Conservation (phyloP, 2,329 filamentous ascomycete species). For the Phoma sp. region DNA sequence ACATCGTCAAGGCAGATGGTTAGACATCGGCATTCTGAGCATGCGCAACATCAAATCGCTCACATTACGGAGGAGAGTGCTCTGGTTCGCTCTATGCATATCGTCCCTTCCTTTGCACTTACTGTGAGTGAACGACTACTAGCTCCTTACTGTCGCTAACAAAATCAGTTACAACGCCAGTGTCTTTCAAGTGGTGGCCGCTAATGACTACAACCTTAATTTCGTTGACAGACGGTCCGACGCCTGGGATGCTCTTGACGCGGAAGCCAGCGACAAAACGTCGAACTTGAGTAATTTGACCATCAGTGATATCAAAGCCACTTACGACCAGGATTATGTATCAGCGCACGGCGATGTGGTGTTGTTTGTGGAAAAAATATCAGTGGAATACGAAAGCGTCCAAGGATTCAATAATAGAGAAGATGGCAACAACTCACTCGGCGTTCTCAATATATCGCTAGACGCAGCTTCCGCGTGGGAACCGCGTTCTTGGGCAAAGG, state of each 20-base stretch:
- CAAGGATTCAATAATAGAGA: not conserved
- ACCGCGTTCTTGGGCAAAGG: not conserved
- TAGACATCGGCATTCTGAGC: constrained; percentile 52
- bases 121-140: constrained; percentile 30
- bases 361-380: not conserved
- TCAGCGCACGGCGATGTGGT: not conserved
- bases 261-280: too few relatives aligned
- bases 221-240: constrained; percentile 8
- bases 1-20: constrained; percentile 43
- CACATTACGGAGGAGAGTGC: constrained; percentile 1
- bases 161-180: constrained; percentile 29
- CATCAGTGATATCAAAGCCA: not conserved
- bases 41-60: constrained; percentile 44
- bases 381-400: not conserved
- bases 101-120: constrained; percentile 48
- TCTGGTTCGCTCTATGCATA: constrained; percentile 21
- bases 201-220: constrained; percentile 22
- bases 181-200: constrained; percentile 21
- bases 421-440: not conserved
- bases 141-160: not conserved
- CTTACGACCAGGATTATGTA: not conserved
- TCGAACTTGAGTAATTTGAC: not conserved
- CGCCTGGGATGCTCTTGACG: too few relatives aligned
- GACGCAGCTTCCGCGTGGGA: not conserved
- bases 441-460: not conserved